phyloP scores from a whole-genome alignment of 495 filamentous ascomycete species.

The Neurospora sp. region DNA sequence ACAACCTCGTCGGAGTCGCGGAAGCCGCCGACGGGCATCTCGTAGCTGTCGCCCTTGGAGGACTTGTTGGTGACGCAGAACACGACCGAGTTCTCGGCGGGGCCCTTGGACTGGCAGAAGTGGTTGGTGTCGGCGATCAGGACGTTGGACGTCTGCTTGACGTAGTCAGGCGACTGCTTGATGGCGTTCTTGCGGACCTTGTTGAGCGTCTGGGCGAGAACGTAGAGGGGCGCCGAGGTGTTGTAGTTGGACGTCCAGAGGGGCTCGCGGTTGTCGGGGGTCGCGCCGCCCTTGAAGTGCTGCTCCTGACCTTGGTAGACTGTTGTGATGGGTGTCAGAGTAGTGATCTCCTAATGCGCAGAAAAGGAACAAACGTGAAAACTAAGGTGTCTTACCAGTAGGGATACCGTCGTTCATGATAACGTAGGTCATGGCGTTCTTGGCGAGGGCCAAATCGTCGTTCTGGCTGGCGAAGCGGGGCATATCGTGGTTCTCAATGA shows the following conservation, averaged over 20 bases:
- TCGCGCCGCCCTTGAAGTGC: constrained; percentile 47
- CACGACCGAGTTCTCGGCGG: constrained; percentile 39
- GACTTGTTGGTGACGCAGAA: constrained; percentile 26
- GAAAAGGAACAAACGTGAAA: background rate
- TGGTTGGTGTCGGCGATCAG: constrained; percentile 46
- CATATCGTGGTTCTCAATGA: constrained; percentile 74
- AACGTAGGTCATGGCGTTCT: constrained; percentile 62
- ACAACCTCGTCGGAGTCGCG: constrained; percentile 16
- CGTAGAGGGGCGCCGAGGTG: constrained; percentile 49
- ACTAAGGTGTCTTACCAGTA: constrained; percentile 15
- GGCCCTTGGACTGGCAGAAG: constrained; percentile 58
- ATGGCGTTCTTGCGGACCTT: constrained; percentile 51
- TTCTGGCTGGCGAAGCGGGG: constrained; percentile 53
- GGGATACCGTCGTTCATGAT: constrained; percentile 52
- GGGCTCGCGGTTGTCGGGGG: constrained; percentile 63
- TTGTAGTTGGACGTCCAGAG: constrained; percentile 59
- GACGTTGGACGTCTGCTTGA: constrained; percentile 44
- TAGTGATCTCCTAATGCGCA: background rate
- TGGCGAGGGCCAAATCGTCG: constrained; percentile 47
- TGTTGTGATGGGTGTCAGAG: constrained; percentile 1
- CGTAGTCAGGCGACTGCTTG: constrained; percentile 31
- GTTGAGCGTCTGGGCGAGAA: constrained; percentile 46
- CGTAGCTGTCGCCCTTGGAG: constrained; percentile 17
- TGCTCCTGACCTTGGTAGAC: constrained; percentile 60
- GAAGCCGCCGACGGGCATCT: constrained; percentile 17